These are phyloP conservation scores for Ophiocordyceps camponoti-rufipedis DNA, from an alignment of 2,329 filamentous ascomycete genomes.

Conservation along the genomic window DNA sequence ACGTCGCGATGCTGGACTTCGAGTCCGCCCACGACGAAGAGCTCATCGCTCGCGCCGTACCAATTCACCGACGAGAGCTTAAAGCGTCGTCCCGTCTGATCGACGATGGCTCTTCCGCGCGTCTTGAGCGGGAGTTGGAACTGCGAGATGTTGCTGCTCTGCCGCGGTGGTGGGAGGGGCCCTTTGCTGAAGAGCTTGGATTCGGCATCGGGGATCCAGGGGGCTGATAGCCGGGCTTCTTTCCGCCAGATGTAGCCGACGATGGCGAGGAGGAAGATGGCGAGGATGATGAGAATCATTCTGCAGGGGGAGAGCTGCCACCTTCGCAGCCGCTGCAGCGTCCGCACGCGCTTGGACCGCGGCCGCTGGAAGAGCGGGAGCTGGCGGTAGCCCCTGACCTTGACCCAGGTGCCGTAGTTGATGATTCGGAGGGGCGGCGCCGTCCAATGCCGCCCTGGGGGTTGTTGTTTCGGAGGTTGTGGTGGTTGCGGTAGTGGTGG, in stretches of 20 bases:
- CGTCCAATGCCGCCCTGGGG: background rate
- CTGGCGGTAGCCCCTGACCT: background rate
- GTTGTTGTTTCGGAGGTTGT: too few relatives aligned
- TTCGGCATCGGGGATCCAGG: slow-evolving; percentile 30
- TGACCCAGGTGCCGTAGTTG: background rate
- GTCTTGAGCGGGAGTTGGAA: slow-evolving; percentile 42
- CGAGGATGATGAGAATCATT: slow-evolving; percentile 19
- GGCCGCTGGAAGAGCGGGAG: background rate
- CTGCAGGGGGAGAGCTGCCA: slow-evolving; percentile 2
- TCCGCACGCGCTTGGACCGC: background rate
- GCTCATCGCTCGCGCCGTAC: slow-evolving; percentile 52
- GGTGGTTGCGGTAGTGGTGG: too few relatives aligned
- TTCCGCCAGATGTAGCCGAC: slow-evolving; percentile 24
- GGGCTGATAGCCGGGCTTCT: slow-evolving; percentile 23
- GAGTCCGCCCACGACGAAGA: slow-evolving; percentile 45
- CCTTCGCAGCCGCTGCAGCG: background rate
- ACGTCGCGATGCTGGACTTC: slow-evolving; percentile 41
- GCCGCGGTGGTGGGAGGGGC: slow-evolving; percentile 25
- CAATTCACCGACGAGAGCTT: slow-evolving; percentile 50
- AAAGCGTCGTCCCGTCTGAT: slow-evolving; percentile 35
- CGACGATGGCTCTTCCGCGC: slow-evolving; percentile 40
- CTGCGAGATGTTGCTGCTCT: slow-evolving; percentile 22
- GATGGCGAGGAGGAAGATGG: slow-evolving; percentile 9
- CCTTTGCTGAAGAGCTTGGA: slow-evolving; percentile 27
- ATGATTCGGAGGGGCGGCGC: background rate